Base-by-base conservation (phyloP, 805 yeast species). In the Blastobotrys peoriensis region DNA sequence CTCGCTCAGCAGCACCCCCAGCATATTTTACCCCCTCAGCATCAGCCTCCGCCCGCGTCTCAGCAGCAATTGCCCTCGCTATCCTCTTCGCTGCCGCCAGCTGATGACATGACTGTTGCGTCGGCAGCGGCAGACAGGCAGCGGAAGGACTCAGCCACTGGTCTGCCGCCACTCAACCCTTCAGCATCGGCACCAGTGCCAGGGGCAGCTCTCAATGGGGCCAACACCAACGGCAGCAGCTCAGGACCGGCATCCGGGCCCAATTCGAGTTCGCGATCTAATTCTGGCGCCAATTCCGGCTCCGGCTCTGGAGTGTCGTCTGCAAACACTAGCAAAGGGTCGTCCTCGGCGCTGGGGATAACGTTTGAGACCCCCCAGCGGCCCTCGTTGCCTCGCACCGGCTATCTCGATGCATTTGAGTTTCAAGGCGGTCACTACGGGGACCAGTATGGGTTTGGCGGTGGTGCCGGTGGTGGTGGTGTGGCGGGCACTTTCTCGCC, bases 41-140 rank as follows among this genome's bases (percentile, higher is more conserved):
- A 40, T 53, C 63, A 3, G 59, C 62, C 3, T 60, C 62, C 13
- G 54, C 53, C 38, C 27, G 53, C 21, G 47, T 13, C 23, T 6
- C 57, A 9, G 54, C 51, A 21, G n/a, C 6, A 27, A 49, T 33
- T 33, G 13, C 17, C 38, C 15, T 5, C 35, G 28, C 42, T 21
- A 21, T 34, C 23, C 41, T 33, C 34, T 22, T 35, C 18, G 17
- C 21, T n/a, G 36, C n/a, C 17, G 15, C 36, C 10, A 33, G 36
- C 37, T 18, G n/a, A n/a, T n/a, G n/a, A n/a, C n/a, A n/a, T n/a
- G n/a, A n/a, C n/a, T n/a, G n/a, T n/a, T n/a, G n/a, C n/a, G n/a
- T n/a, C n/a, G n/a, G n/a, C n/a, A n/a, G n/a, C n/a, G n/a, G n/a
- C n/a, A n/a, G 13, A 8, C 30, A 8, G 30, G 10, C 30, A 25